These are phyloP conservation scores for Geranium rotundifolium DNA, from an alignment of 345 rosid genomes.

Conservation along the genomic window DNA sequence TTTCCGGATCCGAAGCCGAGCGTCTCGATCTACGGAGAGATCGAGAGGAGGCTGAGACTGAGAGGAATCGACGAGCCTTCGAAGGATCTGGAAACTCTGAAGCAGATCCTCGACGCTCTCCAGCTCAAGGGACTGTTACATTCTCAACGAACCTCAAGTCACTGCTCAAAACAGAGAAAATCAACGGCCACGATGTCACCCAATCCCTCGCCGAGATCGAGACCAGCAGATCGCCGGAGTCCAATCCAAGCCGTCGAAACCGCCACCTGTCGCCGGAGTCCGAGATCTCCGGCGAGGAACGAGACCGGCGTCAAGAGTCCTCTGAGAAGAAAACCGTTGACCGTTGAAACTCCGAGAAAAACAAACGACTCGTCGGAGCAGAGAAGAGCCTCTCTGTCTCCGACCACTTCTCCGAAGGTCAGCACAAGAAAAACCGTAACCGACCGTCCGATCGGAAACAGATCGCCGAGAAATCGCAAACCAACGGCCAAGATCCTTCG, in stretches of 20 bases:
- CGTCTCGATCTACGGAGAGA: slow-evolving; percentile 39
- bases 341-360: slow-evolving; percentile 32
- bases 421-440: slow-evolving; percentile 20
- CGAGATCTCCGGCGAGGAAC: slow-evolving; percentile 27
- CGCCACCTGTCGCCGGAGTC: slow-evolving; percentile 22
- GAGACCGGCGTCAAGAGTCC: slow-evolving; percentile 44
- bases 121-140: slow-evolving; percentile 92
- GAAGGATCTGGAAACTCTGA: slow-evolving; percentile 72
- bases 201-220: slow-evolving; percentile 6
- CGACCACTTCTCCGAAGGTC: slow-evolving; percentile 36
- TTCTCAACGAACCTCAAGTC: slow-evolving; percentile 25
- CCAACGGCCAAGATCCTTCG: slow-evolving; percentile 19
- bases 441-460: slow-evolving; percentile 18
- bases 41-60: slow-evolving; percentile 49
- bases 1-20: slow-evolving; percentile 63
- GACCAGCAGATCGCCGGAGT: slow-evolving; percentile 21
- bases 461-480: slow-evolving; percentile 29
- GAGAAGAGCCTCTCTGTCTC: slow-evolving; percentile 41
- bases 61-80: slow-evolving; percentile 69
- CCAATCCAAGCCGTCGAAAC: slow-evolving; percentile 9
- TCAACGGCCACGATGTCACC: no score
- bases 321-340: slow-evolving; percentile 28
- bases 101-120: slow-evolving; percentile 77
- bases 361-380: slow-evolving; percentile 27
- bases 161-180: slow-evolving; percentile 17